Conservation (phyloP, 352 stramenopile species). For the Pythium folliculosum region DNA sequence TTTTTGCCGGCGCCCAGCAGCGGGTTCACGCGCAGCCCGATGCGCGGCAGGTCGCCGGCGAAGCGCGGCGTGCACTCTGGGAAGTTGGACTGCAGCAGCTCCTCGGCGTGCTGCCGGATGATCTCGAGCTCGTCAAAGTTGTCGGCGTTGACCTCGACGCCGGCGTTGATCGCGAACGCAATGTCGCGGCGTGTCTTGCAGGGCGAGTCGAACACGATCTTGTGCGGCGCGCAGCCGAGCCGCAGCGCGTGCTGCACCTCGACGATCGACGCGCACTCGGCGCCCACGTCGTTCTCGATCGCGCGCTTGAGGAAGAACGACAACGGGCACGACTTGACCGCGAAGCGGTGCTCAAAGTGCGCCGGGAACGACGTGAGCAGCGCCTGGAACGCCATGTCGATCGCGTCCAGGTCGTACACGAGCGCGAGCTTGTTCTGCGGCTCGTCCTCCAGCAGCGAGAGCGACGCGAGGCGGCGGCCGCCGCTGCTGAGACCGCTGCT, state of each 20-base stretch:
- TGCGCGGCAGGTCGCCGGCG: constrained; percentile 63
- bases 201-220: constrained; percentile 92
- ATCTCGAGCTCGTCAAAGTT: constrained; percentile 90
- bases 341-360: constrained; percentile 88
- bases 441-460: constrained; percentile 30
- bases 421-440: constrained; percentile 62
- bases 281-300: constrained; percentile 73
- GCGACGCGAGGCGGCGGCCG: constrained; percentile 7
- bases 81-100: constrained; percentile 88
- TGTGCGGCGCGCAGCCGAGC: constrained; percentile 65
- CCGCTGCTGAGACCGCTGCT: background rate
- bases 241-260: constrained; percentile 82
- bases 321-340: constrained; percentile 90
- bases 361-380: constrained; percentile 78
- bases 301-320: constrained; percentile 81
- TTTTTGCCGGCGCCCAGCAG: constrained; percentile 89
- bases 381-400: constrained; percentile 84
- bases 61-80: constrained; percentile 57
- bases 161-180: constrained; percentile 76
- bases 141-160: constrained; percentile 91
- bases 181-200: constrained; percentile 92
- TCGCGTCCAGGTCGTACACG: constrained; percentile 85
- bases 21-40: constrained; percentile 92
- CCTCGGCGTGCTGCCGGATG: constrained; percentile 78
- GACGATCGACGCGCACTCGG: constrained; percentile 83